Evolutionary conservation across 2,329 filamentous ascomycete species (phyloP).

Genomic region (Penicillium sp.): DNA sequence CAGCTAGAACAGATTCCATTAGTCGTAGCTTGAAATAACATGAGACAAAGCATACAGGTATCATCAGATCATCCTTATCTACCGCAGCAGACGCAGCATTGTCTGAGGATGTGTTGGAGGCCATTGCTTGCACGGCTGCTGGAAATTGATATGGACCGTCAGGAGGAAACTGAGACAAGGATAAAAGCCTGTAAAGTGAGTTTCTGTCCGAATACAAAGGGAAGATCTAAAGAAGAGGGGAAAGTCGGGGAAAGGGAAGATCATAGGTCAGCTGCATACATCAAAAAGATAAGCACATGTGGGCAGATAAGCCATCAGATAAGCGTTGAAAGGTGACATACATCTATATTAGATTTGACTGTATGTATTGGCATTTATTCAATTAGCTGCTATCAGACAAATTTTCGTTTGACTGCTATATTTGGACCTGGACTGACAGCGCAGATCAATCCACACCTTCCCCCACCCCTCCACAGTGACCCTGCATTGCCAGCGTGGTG

Average conservation of each 20-base stretch:
- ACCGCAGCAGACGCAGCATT: conserved; percentile 35
- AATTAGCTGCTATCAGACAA: not conserved
- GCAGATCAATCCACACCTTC: not conserved
- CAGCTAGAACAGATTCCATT: conserved; percentile 52
- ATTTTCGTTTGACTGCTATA: not conserved
- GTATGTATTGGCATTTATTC: not conserved
- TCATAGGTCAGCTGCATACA: conserved; percentile 1
- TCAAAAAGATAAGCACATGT: not conserved
- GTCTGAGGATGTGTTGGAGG: conserved; percentile 10
- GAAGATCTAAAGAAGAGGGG: conserved; percentile 3
- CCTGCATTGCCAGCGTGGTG: not conserved
- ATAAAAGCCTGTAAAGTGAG: not conserved
- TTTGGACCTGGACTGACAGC: not conserved
- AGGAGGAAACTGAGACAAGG: not conserved
- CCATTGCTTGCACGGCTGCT: not conserved
- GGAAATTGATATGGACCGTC: not conserved
- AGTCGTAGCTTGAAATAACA: not conserved
- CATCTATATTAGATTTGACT: not conserved
- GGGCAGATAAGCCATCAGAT: conserved; percentile 3
- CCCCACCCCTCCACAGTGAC: not conserved
- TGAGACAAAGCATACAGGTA: conserved; percentile 36
- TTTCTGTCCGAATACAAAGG: not conserved
- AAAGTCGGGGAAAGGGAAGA: not conserved
- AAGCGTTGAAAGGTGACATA: not conserved
- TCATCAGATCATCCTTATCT: conserved; percentile 46